Conservation (phyloP, 371 early-diverging fungal genomes). For the Mortierella sp. region DNA sequence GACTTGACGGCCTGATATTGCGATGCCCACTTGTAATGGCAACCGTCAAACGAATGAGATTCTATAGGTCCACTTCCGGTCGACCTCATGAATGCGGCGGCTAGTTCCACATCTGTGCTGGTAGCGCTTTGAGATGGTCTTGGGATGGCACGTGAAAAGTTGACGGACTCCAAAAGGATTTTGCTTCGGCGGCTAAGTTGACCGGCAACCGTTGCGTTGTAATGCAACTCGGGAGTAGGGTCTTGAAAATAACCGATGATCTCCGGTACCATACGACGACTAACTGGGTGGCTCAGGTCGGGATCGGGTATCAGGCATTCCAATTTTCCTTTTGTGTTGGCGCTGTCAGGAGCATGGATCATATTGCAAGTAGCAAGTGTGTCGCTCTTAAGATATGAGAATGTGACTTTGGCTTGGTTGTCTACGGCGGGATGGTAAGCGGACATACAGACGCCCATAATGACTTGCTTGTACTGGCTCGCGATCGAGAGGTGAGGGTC, state of each 20-base stretch:
- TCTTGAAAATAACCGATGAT: neutral
- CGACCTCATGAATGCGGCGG: conserved; percentile 6
- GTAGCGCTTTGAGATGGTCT: neutral
- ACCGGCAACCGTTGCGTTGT: neutral
- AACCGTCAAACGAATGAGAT: neutral
- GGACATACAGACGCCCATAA: conserved; percentile 1
- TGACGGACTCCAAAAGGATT: neutral
- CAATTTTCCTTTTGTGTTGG: neutral
- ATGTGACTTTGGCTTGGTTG: neutral
- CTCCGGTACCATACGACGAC: conserved; percentile 4
- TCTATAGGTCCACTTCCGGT: conserved; percentile 10
- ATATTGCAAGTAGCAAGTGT: neutral
- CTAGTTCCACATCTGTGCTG: neutral
- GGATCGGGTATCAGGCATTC: conserved; percentile 6
- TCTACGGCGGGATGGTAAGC: neutral
- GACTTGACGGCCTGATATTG: conserved; percentile 3
- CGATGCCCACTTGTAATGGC: conserved; percentile 3
- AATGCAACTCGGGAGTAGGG: neutral
- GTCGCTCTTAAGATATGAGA: conserved; percentile 6
- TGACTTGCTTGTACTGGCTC: conserved; percentile 5
- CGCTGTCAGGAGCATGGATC: no score
- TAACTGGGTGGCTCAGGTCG: conserved; percentile 4
- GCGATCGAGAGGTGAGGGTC: neutral
- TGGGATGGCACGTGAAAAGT: neutral
- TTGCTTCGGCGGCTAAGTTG: conserved; percentile 7